Percentiles rank a stretch among this genome's conserved stretches.
phyloP scores from a whole-genome alignment of 768 basidiomycete genomes.

The Pulveroboletus sp. region DNA sequence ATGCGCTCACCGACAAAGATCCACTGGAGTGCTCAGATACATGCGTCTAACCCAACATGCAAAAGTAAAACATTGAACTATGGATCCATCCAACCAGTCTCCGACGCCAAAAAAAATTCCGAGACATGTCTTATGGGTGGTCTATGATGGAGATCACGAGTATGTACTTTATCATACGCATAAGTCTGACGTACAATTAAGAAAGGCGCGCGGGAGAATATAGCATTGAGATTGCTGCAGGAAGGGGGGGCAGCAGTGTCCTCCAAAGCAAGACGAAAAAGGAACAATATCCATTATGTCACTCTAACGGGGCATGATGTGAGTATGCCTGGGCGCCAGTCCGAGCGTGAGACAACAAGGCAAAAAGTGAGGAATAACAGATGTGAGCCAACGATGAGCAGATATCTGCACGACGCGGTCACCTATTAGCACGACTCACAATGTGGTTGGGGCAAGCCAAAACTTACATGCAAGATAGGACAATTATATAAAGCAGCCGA shows the following conservation, averaged over 20 bases:
- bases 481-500: neutral
- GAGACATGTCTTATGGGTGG: neutral
- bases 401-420: neutral
- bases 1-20: too few relatives aligned
- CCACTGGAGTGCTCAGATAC: too few relatives aligned
- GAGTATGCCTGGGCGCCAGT: neutral
- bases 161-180: neutral
- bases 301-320: neutral
- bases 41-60: too few relatives aligned
- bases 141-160: neutral
- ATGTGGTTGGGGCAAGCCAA: neutral
- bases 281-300: neutral
- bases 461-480: conserved; percentile 4
- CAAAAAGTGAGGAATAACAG: neutral
- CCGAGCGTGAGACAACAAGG: neutral
- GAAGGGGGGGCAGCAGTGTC: neutral
- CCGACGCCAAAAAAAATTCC: too few relatives aligned
- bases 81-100: too few relatives aligned
- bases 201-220: neutral
- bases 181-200: neutral
- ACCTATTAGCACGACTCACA: neutral
- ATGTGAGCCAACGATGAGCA: neutral
- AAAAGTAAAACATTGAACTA: too few relatives aligned
- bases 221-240: neutral
- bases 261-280: neutral